Evolutionary conservation across 1,284 basidiomycete species (phyloP).

Genomic region (Hymenochaete sp.): DNA sequence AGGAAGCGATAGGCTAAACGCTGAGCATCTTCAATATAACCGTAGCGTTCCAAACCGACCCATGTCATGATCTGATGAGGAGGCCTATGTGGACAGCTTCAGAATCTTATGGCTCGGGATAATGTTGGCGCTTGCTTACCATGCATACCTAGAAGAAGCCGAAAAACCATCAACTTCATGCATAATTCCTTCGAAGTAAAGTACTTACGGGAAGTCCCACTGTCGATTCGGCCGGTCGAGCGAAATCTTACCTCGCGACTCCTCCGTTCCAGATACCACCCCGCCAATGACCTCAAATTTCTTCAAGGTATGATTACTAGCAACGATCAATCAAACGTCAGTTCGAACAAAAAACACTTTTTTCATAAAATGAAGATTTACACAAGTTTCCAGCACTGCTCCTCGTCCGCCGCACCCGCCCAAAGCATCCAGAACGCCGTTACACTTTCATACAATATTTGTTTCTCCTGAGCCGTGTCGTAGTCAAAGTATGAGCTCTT

Average conservation of each 20-base stretch:
- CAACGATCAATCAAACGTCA: slow-evolving; percentile 16
- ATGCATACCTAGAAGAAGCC: slow-evolving; percentile 47
- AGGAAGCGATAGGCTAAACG: slow-evolving; percentile 92
- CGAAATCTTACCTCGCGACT: slow-evolving; percentile 91
- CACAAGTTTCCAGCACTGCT: slow-evolving; percentile 90
- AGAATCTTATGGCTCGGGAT: too few species aligned
- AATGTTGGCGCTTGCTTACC: slow-evolving; percentile 34
- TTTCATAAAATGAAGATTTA: slow-evolving; percentile 28
- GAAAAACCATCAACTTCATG: slow-evolving; percentile 11
- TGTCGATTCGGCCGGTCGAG: slow-evolving; percentile 97
- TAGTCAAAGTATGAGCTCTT: slow-evolving; percentile 95
- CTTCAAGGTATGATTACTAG: slow-evolving; percentile 75
- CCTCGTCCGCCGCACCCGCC: slow-evolving; percentile 94
- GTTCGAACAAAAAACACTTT: slow-evolving; percentile 7
- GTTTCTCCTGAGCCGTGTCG: slow-evolving; percentile 83
- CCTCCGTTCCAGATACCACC: slow-evolving; percentile 94
- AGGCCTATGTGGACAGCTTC: slow-evolving; percentile 54
- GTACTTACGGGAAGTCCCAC: slow-evolving; percentile 83
- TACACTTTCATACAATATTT: slow-evolving; percentile 91
- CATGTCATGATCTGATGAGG: slow-evolving; percentile 96
- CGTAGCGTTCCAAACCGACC: slow-evolving; percentile 95
- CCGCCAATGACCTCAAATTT: slow-evolving; percentile 97
- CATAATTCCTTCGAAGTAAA: slow-evolving; percentile 19
- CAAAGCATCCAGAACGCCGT: slow-evolving; percentile 95
- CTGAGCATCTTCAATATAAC: slow-evolving; percentile 89